Evolutionary conservation across 306 rosid genomes (phyloP), one percentile per base, ranked within the genome.

Genomic region (Cicer cuneatum): DNA sequence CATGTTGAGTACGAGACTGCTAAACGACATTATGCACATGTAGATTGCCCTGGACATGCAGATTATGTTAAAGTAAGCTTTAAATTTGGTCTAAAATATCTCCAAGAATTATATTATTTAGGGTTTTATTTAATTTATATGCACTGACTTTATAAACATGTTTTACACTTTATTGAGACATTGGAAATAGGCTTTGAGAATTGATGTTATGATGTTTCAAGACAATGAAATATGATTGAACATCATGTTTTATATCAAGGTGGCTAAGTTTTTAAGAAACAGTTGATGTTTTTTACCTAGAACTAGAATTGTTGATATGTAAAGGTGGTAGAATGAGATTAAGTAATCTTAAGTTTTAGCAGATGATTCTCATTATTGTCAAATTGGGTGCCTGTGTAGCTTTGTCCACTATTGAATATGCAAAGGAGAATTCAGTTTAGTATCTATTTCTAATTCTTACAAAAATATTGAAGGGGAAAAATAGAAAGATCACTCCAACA

Each of bases 21-120:
- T 0, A 93, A 93, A 74, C 66, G 98, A 16, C 98, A 92, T 43
- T 92, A 92, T 82, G 98, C 98, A 0, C 98, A 92, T 45, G 98
- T 92, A 8, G 98, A 92, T 80, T 92, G 98, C 81, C 96, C 98
- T 7, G 98, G 98, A 56, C 98, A 92, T 24, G 98, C 98, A 5
- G 98, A 92, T 77, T 92, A 92, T 87, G 98, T 92, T 18, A 92
- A 92, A 80, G 98, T 90, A 79, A 88, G 89, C 48, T 83, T 14
- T 21, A 38, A 52, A 40, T 51, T 66, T 53, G 43, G 41, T 72
- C 56, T 72, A 61, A 33, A 65, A 33, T 40, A 38, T 69, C 35
- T 39, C 61, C n/a, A 8, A 12, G 41, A 58, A 7, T 24, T 57
- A 12, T 58, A 5, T 12, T 19, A 8, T 57, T 57, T 11, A 24